A percentile compares a stretch with the other conserved stretches of the same genome.
Conservation (phyloP, 495 filamentous ascomycete species). For the Hyphodiscus hymeniophilus region DNA sequence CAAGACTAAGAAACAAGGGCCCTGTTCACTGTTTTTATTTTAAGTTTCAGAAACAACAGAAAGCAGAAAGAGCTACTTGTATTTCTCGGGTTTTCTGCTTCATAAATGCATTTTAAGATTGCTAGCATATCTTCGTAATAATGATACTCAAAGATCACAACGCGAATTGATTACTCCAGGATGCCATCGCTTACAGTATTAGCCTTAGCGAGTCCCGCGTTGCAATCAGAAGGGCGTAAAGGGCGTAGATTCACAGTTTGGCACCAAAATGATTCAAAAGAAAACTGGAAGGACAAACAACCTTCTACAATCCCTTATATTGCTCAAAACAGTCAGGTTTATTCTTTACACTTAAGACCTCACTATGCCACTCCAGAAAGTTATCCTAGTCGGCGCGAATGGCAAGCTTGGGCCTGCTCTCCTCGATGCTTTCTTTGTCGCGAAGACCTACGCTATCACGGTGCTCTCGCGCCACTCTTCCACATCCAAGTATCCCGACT, state of each 20-base stretch:
- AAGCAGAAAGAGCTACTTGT: too few species aligned
- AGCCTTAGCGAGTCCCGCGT: too few species aligned
- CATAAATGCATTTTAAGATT: too few species aligned
- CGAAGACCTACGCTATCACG: constrained; percentile 45
- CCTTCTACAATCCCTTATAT: neutral
- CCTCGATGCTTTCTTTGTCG: constrained; percentile 41
- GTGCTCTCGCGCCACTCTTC: constrained; percentile 41
- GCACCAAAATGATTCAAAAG: neutral
- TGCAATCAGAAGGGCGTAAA: too few species aligned
- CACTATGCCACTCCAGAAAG: constrained; percentile 12
- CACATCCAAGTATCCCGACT: constrained; percentile 32
- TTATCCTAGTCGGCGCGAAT: constrained; percentile 29
- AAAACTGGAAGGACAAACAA: neutral
- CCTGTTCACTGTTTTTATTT: too few species aligned
- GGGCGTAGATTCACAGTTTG: neutral
- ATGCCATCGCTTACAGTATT: too few species aligned
- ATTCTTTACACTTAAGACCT: neutral
- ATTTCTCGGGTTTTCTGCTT: too few species aligned
- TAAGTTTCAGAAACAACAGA: too few species aligned
- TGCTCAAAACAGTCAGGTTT: neutral
- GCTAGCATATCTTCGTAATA: too few species aligned
- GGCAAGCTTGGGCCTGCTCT: constrained; percentile 51
- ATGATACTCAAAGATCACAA: too few species aligned
- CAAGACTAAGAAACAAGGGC: too few species aligned
- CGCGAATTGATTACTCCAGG: too few species aligned